Evolutionary conservation across 495 filamentous ascomycete species (phyloP), one percentile per base, ranked within the genome.

Genomic region (Apodospora peruviana): DNA sequence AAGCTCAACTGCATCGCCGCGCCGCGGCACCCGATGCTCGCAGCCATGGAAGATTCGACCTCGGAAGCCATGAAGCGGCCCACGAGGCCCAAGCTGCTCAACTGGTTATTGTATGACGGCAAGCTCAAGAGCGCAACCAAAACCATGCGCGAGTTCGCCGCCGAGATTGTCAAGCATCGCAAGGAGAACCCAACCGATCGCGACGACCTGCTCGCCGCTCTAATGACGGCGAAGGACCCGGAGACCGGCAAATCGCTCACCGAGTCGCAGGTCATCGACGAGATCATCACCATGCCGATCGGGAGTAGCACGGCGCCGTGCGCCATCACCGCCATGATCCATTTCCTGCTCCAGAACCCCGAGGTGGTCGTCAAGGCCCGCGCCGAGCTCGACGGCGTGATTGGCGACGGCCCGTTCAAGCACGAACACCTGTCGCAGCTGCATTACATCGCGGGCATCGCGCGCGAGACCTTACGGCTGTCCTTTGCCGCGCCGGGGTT

Each of bases 381-480:
- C 43, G 65, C 81, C 47, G 86, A 90, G 55, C 69, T 90, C 14
- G 84, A 87, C 53, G 50, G 59, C 0, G 77, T 88, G 1, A 55
- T 85, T 20, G 82, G 82, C 3, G 61, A 64, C 24, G 73, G 69
- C 16, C 71, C 72, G 34, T 65, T 87, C 5, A 63, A 52, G 0
- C 64, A 77, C 14, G 74, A 80, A 5, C 79, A 87, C 50, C 42
- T 88, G 27, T 51, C 71, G 1, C 76, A 81, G 50, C 66, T 90
- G 5, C 67, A 70, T 0, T 88, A 87, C 57, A 66, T 88, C 51
- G 76, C 73, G n/a, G 83, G 78, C 18, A 65, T 81, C 18, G 67
- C 88, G 53, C 73, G 79, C 2, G 86, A 88, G 61, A 77, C 86
- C 0, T 69, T 88, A 2, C 79, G 86, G 1, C 69, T 90, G 20